These are phyloP conservation scores for Cicer cuneatum DNA, from an alignment of 306 rosid species.

Conservation along the genomic window DNA sequence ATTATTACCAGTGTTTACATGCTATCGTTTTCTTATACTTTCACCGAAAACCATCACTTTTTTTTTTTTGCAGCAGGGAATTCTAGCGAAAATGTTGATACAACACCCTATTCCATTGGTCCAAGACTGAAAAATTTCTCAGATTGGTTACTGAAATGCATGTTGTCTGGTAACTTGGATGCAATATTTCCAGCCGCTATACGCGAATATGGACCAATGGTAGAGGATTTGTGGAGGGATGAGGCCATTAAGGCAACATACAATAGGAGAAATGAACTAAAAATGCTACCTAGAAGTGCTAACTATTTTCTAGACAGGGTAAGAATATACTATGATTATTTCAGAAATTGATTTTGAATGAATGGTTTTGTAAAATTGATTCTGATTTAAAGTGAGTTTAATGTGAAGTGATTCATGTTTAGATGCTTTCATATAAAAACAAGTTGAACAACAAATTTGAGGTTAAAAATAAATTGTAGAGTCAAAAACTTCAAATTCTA, in stretches of 20 bases:
- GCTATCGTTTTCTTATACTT: too few species aligned
- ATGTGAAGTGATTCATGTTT: too few species aligned
- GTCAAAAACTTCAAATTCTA: too few species aligned
- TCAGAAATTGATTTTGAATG: not conserved
- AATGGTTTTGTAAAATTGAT: not conserved
- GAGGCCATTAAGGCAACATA: conserved; percentile 85
- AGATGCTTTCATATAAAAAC: too few species aligned
- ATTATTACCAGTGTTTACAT: too few species aligned
- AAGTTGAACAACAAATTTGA: too few species aligned
- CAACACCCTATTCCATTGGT: conserved; percentile 64
- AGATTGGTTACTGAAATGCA: conserved; percentile 75
- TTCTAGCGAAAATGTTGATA: conserved; percentile 42
- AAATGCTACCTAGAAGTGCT: conserved; percentile 76
- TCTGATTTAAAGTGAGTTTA: not conserved
- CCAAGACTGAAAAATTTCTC: conserved; percentile 64
- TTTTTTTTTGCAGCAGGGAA: conserved; percentile 42
- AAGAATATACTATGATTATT: conserved; percentile 40
- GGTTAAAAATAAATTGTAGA: too few species aligned
- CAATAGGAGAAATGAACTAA: conserved; percentile 70
- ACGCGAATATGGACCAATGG: conserved; percentile 54
- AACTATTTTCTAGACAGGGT: conserved; percentile 77
- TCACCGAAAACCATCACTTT: too few species aligned
- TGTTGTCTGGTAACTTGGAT: conserved; percentile 67
- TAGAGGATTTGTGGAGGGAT: conserved; percentile 81
- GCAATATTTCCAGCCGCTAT: conserved; percentile 66